Base-by-base conservation (phyloP, 2,329 filamentous ascomycete species). In the Alternaria angustiovoidea region DNA sequence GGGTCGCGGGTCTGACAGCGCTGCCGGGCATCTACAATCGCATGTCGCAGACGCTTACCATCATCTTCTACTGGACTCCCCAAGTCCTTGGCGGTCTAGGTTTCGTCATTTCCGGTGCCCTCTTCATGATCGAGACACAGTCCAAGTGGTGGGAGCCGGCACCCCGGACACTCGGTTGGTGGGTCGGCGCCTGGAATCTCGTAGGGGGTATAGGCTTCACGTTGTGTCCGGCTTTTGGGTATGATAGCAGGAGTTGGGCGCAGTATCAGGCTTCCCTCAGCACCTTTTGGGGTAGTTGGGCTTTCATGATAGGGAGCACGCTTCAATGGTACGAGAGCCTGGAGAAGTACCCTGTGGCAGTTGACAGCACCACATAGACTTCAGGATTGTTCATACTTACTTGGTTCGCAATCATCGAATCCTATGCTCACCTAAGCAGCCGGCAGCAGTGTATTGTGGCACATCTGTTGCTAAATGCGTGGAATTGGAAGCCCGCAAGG, bases 71-170 rank as follows among this genome's bases (percentile, higher is more conserved):
- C 75, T 91, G 88, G 86, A 79, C 84, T 0, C 85, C 86, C 0
- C 85, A 90, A 69, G 84, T 90, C 7, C 76, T 90, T 2, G 88
- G 89, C 4, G 88, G 88, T 1, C 71, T 73, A 0, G 86, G 88
- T 5, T 91, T 91, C 75, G 84, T 90, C 60, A 68, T 88, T 24
- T 89, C 81, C 30, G 81, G 80, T 22, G 68, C 79, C 3, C 75
- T 91, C 2, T 90, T 89, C 75, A 89, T 89, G 83, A 69, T 91
- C 7, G 89, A 91, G 74, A 89, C 87, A 3, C 88, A 91, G 74
- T 72, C 81, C 41, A 83, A 81, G 46, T 91, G 89, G 88, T 90
- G 86, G 66, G 77, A 80, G 12, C 88, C 89, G 0, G 86, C 87
- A 0, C 81, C 80, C 4, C 70, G 28, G 28, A 30, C 28, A 11